phyloP scores from a whole-genome alignment of 495 filamentous ascomycete genomes.

The Friedmanniomyces simplex region DNA sequence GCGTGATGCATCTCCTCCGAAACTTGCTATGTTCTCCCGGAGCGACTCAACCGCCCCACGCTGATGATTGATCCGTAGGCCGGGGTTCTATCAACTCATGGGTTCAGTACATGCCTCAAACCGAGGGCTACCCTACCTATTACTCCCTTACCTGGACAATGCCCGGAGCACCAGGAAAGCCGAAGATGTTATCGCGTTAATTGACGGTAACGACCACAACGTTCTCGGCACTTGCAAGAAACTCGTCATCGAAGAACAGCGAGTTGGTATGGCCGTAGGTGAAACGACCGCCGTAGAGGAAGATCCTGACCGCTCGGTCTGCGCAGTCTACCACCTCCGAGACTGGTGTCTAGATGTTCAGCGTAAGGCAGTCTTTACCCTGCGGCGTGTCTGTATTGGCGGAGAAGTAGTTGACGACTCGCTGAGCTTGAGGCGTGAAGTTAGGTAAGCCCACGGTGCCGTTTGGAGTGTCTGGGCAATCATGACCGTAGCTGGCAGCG shows the following conservation, averaged over 20 bases:
- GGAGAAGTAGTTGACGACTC: slow-evolving; percentile 27
- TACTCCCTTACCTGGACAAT: too few species aligned
- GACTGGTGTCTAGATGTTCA: slow-evolving; percentile 37
- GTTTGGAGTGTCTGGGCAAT: not conserved
- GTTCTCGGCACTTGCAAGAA: slow-evolving; percentile 32
- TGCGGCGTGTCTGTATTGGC: slow-evolving; percentile 19
- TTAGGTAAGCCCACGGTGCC: slow-evolving; percentile 21
- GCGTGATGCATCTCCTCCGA: slow-evolving; percentile 42
- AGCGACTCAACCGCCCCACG: slow-evolving; percentile 45
- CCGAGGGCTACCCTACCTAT: too few species aligned
- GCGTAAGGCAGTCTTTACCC: slow-evolving; percentile 39
- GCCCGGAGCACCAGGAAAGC: slow-evolving; percentile 41
- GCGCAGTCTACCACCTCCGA: not conserved
- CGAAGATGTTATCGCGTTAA: slow-evolving; percentile 43
- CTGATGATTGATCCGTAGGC: slow-evolving; percentile 39
- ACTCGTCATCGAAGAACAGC: slow-evolving; percentile 35
- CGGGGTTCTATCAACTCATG: slow-evolving; percentile 32
- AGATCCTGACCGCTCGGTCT: slow-evolving; percentile 32
- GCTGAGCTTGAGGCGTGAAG: slow-evolving; percentile 24
- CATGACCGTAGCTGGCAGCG: slow-evolving; percentile 20
- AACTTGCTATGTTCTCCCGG: slow-evolving; percentile 49
- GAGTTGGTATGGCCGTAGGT: slow-evolving; percentile 28
- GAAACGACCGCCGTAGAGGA: slow-evolving; percentile 34
- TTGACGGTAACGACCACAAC: slow-evolving; percentile 39
- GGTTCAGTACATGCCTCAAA: too few species aligned